A percentile compares a stretch with the other conserved stretches of the same genome.
phyloP scores from a whole-genome alignment of 139 green algal genomes.

The Coccomyxa sp. region DNA sequence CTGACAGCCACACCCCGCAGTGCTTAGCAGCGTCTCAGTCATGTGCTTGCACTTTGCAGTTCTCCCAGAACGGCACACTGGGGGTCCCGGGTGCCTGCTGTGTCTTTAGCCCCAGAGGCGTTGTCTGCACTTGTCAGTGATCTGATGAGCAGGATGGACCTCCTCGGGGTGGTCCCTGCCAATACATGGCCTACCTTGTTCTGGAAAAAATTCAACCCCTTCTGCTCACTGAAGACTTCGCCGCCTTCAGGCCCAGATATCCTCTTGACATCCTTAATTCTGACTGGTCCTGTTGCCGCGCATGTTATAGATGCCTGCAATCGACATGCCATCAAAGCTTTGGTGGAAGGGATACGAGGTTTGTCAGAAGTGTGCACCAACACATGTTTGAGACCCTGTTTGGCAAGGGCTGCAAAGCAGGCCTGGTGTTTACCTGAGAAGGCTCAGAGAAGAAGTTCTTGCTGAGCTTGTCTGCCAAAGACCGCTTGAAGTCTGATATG shows the following conservation, averaged over 20 bases:
- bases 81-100: neutral
- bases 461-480: conserved; percentile 69
- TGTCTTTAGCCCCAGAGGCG: neutral
- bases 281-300: conserved; percentile 40
- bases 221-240: conserved; percentile 73
- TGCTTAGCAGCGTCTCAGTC: neutral
- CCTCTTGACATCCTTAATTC: conserved; percentile 21
- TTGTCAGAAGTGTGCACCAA: no score
- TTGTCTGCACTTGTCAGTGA: neutral
- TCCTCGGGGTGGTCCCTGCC: neutral
- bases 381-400: no score
- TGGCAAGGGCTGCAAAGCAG: neutral
- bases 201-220: conserved; percentile 70
- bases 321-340: neutral
- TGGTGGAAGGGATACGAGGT: neutral
- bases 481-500: conserved; percentile 76
- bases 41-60: neutral
- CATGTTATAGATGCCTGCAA: conserved; percentile 72
- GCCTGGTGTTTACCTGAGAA: conserved; percentile 23
- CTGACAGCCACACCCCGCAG: no score
- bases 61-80: neutral
- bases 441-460: conserved; percentile 79
- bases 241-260: conserved; percentile 32
- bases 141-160: neutral
- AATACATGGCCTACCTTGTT: conserved; percentile 46